A percentile compares a stretch with the other conserved stretches of the same genome.
These are phyloP conservation scores for Daldinia concentrica DNA, from an alignment of 495 filamentous ascomycete genomes.

Conservation along the genomic window DNA sequence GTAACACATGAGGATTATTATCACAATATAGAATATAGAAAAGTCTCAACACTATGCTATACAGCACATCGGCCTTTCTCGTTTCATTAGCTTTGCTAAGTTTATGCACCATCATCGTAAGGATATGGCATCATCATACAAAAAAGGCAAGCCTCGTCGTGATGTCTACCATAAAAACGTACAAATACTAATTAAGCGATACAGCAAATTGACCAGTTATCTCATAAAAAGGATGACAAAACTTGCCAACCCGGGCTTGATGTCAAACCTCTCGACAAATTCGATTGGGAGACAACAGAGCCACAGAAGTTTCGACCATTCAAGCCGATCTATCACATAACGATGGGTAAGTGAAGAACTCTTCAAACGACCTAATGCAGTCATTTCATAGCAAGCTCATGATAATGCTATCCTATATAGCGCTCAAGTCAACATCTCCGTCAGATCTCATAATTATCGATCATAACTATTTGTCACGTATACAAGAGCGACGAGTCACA, in stretches of 20 bases:
- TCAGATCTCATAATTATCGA: conserved; percentile 74
- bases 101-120: background rate
- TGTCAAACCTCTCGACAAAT: conserved; percentile 65
- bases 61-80: background rate
- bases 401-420: conserved; percentile 30
- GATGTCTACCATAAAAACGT: background rate
- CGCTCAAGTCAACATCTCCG: conserved; percentile 59
- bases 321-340: conserved; percentile 75
- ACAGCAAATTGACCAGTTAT: background rate
- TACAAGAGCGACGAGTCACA: conserved; percentile 62
- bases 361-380: background rate
- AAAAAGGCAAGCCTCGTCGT: background rate
- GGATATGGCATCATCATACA: background rate
- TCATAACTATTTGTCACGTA: conserved; percentile 66
- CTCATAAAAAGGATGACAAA: background rate
- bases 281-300: conserved; percentile 67
- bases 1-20: background rate
- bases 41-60: background rate
- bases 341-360: conserved; percentile 66
- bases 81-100: background rate
- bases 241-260: background rate
- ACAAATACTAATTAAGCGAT: background rate
- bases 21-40: background rate
- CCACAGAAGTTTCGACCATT: conserved; percentile 73
- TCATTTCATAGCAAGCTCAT: background rate